Percentiles rank a stretch among this genome's conserved stretches.
Conservation (phyloP, 2,329 filamentous ascomycete genomes). For the Fusarium papillatum region DNA sequence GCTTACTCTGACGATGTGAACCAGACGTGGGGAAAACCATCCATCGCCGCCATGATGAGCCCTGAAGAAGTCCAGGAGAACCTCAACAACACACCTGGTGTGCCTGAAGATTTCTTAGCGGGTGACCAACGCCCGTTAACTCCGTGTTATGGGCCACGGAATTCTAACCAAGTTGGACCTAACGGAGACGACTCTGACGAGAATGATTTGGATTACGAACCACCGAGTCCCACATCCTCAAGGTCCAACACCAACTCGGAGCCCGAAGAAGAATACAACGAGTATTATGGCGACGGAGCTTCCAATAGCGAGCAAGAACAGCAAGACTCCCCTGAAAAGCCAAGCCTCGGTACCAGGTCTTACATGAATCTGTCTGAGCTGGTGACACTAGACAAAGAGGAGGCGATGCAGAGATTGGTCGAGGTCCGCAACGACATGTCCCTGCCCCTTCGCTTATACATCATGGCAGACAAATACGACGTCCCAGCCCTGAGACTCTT, state of each 20-base stretch:
- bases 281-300: background rate
- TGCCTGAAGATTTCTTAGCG: background rate
- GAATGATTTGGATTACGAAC: background rate
- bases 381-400: background rate
- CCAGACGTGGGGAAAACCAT: constrained; percentile 3
- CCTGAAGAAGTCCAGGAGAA: constrained; percentile 13
- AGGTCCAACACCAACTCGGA: background rate
- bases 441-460: background rate
- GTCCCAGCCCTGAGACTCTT: background rate
- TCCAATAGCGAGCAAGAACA: background rate
- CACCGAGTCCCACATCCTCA: background rate
- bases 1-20: constrained; percentile 27
- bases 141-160: background rate
- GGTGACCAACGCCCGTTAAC: background rate
- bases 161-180: background rate
- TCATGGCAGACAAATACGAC: constrained; percentile 8
- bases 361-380: background rate
- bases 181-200: background rate
- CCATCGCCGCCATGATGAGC: background rate
- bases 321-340: background rate
- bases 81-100: constrained; percentile 5
- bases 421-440: background rate
- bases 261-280: constrained; percentile 27
- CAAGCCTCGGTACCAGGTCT: background rate
- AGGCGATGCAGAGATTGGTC: background rate